Percentiles rank a stretch among this genome's conserved stretches.
Evolutionary conservation across 768 basidiomycete species (phyloP).

Genomic region (Boletales sp.): DNA sequence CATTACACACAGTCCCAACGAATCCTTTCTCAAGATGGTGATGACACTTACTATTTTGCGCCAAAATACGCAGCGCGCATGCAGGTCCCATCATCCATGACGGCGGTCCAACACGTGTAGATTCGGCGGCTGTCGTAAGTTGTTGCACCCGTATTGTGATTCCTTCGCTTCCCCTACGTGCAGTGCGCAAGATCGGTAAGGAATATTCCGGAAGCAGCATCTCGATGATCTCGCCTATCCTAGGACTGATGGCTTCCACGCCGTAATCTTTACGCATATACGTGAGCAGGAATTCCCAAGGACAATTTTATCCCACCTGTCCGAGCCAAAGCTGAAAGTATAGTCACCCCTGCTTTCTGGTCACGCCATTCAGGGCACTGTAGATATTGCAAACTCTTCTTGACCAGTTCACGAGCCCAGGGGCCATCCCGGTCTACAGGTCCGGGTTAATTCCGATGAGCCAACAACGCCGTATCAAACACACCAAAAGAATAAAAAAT

Average conservation of each 20-base stretch:
- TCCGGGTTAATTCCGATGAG: background rate
- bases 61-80: conserved; percentile 5
- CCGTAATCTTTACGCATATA: background rate
- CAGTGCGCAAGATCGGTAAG: background rate
- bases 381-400: background rate
- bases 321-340: conserved; percentile 5
- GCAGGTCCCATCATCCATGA: conserved; percentile 5
- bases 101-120: background rate
- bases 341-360: conserved; percentile 5
- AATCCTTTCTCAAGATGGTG: background rate
- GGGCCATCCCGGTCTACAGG: background rate
- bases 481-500: conserved; percentile 6
- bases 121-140: too few species aligned
- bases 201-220: conserved; percentile 1
- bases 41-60: conserved; percentile 1
- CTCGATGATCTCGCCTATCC: background rate
- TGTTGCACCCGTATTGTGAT: too few species aligned
- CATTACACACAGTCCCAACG: background rate
- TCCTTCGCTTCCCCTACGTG: too few species aligned
- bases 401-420: background rate
- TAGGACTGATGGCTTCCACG: background rate
- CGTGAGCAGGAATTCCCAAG: background rate
- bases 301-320: background rate
- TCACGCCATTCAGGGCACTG: background rate
- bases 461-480: background rate